phyloP scores from a whole-genome alignment of 768 basidiomycete species.

The Albatrellus ellisii region DNA sequence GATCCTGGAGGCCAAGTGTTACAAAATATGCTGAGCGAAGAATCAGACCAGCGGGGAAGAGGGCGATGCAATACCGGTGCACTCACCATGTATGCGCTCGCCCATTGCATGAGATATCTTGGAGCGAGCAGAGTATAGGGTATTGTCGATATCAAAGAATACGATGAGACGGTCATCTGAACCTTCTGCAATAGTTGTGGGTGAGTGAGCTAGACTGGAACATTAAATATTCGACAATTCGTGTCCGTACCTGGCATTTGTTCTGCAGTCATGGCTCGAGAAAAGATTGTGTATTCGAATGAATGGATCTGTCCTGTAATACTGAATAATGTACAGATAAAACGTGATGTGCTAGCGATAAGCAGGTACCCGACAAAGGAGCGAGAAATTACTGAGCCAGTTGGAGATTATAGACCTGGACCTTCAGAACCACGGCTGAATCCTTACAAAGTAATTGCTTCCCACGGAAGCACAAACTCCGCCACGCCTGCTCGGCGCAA shows the following conservation, averaged over 20 bases:
- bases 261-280: conserved; percentile 4
- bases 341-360: no score
- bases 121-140: conserved; percentile 66
- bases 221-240: background rate
- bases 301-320: background rate
- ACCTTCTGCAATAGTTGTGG: background rate
- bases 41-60: background rate
- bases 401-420: no score
- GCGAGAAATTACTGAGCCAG: no score
- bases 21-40: conserved; percentile 54
- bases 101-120: conserved; percentile 74
- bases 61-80: background rate
- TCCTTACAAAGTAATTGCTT: no score
- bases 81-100: conserved; percentile 57
- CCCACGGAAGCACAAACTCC: no score
- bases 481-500: conserved; percentile 2
- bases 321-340: no score
- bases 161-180: conserved; percentile 48
- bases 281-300: background rate
- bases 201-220: background rate
- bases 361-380: no score
- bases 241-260: conserved; percentile 3
- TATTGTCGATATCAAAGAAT: conserved; percentile 85
- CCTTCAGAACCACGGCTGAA: no score
- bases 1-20: conserved; percentile 48